Evolutionary conservation across 257 asterid genomes (phyloP), one percentile per base, ranked within the genome.

Genomic region (Craterostigma plantagineum): DNA sequence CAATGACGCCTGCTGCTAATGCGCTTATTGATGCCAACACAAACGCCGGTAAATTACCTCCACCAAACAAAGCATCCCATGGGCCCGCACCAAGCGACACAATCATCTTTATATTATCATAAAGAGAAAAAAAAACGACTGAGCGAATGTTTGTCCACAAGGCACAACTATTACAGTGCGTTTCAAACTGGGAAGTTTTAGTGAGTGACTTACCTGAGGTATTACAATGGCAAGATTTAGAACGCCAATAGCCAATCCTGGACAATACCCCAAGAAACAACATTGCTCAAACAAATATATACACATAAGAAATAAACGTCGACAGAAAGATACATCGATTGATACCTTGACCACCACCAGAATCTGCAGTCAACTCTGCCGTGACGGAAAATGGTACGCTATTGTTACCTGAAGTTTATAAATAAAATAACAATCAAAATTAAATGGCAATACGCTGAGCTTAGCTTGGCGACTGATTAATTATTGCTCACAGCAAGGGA

Each of bases 61-160:
- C 97, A 18, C 97, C 97, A 55, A 87, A 87, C 51, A 90, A 67
- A 48, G 94, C 96, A 64, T 90, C 99, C 94, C 99, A 90, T 34
- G 99, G 99, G 35, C 99, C 99, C 9, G 99, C 99, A 23, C 99
- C 99, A 51, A 90, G 94, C 46, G 99, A 90, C 10, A 90, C 78
- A 11, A 83, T 56, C 99, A 83, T 90, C 99, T 90, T 52, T 38
- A 45, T 2, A 1, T 3, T 41, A 9, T n/a, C 14, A 41, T 23
- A 23, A 23, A 23, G 2, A 23, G 6, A 23, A 23, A 23, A 2
- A 2, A n/a, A n/a, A n/a, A n/a, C n/a, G 2, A 2, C 30, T 23
- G n/a, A n/a, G n/a, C n/a, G n/a, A n/a, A 23, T 23, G 6, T 23
- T 23, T 2, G 6, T 23, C n/a, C n/a, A n/a, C n/a, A n/a, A n/a